A percentile compares a stretch with the other conserved stretches of the same genome.
phyloP scores from a whole-genome alignment of 352 stramenopile genomes.

The Phytophthora citrophthora region DNA sequence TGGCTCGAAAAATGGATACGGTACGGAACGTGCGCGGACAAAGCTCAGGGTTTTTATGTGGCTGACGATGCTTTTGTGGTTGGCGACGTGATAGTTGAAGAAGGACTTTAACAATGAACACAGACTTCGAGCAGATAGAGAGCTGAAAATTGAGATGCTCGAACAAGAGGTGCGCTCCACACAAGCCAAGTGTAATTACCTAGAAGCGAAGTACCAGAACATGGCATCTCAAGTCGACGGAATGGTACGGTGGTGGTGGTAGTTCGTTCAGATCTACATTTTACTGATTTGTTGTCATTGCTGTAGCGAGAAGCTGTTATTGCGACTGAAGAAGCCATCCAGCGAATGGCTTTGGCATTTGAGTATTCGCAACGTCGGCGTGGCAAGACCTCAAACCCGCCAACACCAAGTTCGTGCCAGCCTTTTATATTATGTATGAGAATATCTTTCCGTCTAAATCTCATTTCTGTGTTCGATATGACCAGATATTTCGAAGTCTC shows the following conservation, averaged over 20 bases:
- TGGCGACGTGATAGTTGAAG: conserved; percentile 27
- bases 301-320: conserved; percentile 37
- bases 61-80: background rate
- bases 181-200: conserved; percentile 46
- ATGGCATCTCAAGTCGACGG: conserved; percentile 41
- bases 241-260: conserved; percentile 30
- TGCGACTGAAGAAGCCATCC: conserved; percentile 42
- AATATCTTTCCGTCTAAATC: background rate
- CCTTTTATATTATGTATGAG: background rate
- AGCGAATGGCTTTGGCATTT: conserved; percentile 36
- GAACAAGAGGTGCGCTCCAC: conserved; percentile 50
- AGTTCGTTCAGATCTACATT: too few species aligned
- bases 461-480: conserved; percentile 5
- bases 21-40: conserved; percentile 13
- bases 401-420: conserved; percentile 30
- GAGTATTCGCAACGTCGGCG: conserved; percentile 28
- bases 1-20: conserved; percentile 42
- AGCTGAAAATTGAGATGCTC: conserved; percentile 47
- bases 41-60: background rate
- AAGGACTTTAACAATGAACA: conserved; percentile 38
- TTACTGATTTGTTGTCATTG: background rate
- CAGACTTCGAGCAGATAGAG: conserved; percentile 33
- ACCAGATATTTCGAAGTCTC: conserved; percentile 1
- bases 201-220: conserved; percentile 48
- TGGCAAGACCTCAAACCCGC: conserved; percentile 16